Evolutionary conservation across 208 protist species (phyloP), one percentile per base, ranked within the genome.

Genomic region (Trichomonas vaginalis): DNA sequence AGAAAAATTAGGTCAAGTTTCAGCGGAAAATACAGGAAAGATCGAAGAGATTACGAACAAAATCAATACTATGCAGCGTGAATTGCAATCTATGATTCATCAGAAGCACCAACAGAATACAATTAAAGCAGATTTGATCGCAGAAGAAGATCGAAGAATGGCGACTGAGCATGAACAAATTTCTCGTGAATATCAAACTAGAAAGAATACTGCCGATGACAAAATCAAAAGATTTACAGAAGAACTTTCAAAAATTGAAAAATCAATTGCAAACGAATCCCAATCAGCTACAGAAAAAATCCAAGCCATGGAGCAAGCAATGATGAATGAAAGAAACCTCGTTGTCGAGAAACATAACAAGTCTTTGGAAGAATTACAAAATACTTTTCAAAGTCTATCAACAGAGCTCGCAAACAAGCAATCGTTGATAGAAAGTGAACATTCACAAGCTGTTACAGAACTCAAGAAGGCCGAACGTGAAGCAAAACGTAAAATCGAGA

Each of bases 71-170:
- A 45, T 45, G 32, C 82, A 88, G 17, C 42, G 39, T 47, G 82
- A 88, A 10, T 40, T 88, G 39, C 82, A 88, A 47, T 35, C 32
- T 45, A 45, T 88, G 39, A 88, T 88, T 88, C 82, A 88, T 40
- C 32, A 88, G 8, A 88, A 88, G 32, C 82, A 88, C 47, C 82
- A 88, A 27, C 82, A 88, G 47, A 45, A 35, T 42, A 32, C 35
- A 32, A 37, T 88, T 15, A 88, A 88, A 88, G 39, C 32, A 47
- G 82, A 88, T 45, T 21, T 40, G 32, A 21, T 88, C 3, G 17
- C 39, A 17, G 17, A 88, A 47, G 82, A 88, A 88, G 82, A 88
- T 39, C 42, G 82, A 88, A 88, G 82, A 88, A 88, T 88, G 82
- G 82, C 82, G 1, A n/a, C 82, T n/a, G 82, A 88, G 32, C 82